Percentiles rank a stretch among this genome's conserved stretches.
These are phyloP conservation scores for Phyllosticta citriasiana DNA, from an alignment of 2,329 filamentous ascomycete species.

Conservation along the genomic window DNA sequence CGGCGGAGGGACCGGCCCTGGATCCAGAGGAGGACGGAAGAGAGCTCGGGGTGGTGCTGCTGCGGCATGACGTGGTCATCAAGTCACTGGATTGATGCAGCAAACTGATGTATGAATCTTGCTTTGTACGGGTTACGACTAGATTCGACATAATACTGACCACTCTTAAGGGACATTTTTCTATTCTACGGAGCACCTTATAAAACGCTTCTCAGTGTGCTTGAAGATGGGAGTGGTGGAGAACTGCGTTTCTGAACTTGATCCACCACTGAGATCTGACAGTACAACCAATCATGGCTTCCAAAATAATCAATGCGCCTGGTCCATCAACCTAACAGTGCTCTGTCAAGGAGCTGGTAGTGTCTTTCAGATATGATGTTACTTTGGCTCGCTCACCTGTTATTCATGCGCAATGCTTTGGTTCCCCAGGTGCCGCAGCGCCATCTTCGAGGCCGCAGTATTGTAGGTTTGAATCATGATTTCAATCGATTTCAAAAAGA, in stretches of 20 bases:
- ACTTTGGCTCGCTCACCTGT: too few species aligned
- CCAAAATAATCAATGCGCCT: neutral
- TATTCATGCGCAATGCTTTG: too few species aligned
- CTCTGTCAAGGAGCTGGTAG: neutral
- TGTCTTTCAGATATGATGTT: neutral
- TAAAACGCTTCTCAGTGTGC: neutral
- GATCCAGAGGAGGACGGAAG: neutral
- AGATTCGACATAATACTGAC: neutral
- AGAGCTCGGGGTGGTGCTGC: slow-evolving; percentile 6
- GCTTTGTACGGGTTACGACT: neutral
- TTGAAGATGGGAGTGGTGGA: neutral
- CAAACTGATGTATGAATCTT: neutral
- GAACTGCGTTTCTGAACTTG: neutral
- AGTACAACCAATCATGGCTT: neutral
- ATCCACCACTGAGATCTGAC: neutral
- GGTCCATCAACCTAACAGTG: neutral
- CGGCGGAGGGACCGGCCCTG: neutral
- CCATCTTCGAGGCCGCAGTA: too few species aligned
- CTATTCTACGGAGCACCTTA: neutral
- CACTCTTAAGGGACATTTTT: neutral
- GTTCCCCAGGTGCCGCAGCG: too few species aligned
- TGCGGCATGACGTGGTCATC: neutral
- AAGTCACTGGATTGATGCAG: neutral
- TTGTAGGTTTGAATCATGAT: too few species aligned
- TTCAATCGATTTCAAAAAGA: too few species aligned